A percentile compares a stretch with the other conserved stretches of the same genome.
Conservation (phyloP, 2,329 filamentous ascomycete species). For the Paraconiothyrium sp. region DNA sequence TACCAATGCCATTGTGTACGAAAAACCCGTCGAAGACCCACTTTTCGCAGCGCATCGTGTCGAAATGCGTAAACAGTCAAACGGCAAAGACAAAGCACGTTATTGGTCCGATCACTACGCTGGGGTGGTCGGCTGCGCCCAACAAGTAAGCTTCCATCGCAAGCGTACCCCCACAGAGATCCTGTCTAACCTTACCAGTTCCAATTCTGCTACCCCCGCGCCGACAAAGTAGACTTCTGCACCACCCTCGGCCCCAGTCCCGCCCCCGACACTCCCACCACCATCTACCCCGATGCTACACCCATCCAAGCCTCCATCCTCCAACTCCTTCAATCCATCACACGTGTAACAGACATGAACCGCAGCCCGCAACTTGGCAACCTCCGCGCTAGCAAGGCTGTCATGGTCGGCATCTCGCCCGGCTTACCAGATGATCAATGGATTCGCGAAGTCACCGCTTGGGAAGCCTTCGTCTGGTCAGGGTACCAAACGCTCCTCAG, state of each 20-base stretch:
- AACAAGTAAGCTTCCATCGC: conserved; percentile 6
- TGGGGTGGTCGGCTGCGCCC: conserved; percentile 9
- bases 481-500: conserved; percentile 24
- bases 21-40: conserved; percentile 15
- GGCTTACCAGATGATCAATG: conserved; percentile 30
- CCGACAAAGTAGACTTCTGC: conserved; percentile 18
- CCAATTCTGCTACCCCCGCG: conserved; percentile 22
- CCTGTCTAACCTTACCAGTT: conserved; percentile 10
- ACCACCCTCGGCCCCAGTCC: conserved; percentile 17
- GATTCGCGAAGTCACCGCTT: conserved; percentile 29
- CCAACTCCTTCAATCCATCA: conserved; percentile 9
- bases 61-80: neutral
- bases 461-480: conserved; percentile 29
- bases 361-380: neutral
- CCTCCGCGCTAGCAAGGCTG: conserved; percentile 18
- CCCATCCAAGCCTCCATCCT: conserved; percentile 21
- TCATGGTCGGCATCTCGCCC: conserved; percentile 6
- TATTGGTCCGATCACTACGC: conserved; percentile 14
- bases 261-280: conserved; percentile 16
- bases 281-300: conserved; percentile 24
- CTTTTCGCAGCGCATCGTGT: conserved; percentile 13
- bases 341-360: conserved; percentile 4
- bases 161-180: neutral
- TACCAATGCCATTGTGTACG: conserved; percentile 9
- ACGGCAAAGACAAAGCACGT: neutral